Percentiles rank a stretch among this genome's conserved stretches.
These are phyloP conservation scores for Pestalotiopsis fici DNA, from an alignment of 2,329 filamentous ascomycete genomes.

Conservation along the genomic window DNA sequence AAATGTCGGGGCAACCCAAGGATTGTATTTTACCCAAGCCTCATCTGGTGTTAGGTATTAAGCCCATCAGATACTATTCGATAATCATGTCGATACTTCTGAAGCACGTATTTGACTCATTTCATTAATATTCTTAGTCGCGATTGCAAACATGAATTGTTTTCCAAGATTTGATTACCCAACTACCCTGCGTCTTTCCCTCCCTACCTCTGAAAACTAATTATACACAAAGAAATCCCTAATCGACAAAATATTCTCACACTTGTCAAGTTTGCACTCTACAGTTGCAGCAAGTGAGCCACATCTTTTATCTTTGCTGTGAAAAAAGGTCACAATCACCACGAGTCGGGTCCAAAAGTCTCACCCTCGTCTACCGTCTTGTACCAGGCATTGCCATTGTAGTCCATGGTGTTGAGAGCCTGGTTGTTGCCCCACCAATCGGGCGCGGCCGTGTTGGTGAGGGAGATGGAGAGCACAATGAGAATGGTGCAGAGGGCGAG, in stretches of 20 bases:
- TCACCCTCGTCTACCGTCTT: constrained; percentile 32
- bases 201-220: too few species aligned
- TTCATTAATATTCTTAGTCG: too few species aligned
- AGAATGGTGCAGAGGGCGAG: constrained; percentile 48
- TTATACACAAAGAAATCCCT: too few species aligned
- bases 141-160: too few species aligned
- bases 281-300: background rate
- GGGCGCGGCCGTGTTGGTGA: constrained; percentile 35
- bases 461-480: constrained; percentile 47
- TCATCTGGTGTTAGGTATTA: too few species aligned
- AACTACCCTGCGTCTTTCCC: too few species aligned
- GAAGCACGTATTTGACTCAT: too few species aligned
- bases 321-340: constrained; percentile 13
- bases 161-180: too few species aligned
- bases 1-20: background rate
- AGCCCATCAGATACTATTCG: too few species aligned
- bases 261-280: too few species aligned
- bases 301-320: background rate
- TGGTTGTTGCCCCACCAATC: constrained; percentile 46
- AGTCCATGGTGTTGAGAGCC: constrained; percentile 39
- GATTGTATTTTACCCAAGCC: background rate
- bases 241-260: too few species aligned
- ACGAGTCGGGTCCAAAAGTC: constrained; percentile 40
- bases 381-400: constrained; percentile 32
- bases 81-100: too few species aligned